phyloP scores from a whole-genome alignment of 306 rosid species.

The Castanospermum australe region DNA sequence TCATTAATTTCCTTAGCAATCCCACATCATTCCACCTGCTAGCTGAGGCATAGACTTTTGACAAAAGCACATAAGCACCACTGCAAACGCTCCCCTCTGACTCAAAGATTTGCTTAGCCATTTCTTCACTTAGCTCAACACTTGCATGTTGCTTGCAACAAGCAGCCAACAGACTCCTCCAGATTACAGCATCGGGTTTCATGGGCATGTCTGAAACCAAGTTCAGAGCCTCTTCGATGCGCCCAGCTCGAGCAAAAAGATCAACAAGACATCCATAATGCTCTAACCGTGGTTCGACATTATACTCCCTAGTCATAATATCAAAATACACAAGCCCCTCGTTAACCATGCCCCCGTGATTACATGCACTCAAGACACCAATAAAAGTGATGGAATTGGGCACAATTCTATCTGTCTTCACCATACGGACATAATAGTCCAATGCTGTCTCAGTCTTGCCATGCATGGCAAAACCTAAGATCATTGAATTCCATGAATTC shows the following conservation, averaged over 20 bases:
- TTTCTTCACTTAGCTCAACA: constrained; percentile 69
- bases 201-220: constrained; percentile 64
- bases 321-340: constrained; percentile 61
- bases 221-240: constrained; percentile 58
- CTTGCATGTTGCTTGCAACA: constrained; percentile 65
- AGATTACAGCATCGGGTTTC: constrained; percentile 76
- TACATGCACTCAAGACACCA: constrained; percentile 74
- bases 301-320: constrained; percentile 54
- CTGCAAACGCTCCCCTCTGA: constrained; percentile 47
- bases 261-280: constrained; percentile 89
- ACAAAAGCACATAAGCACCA: constrained; percentile 73
- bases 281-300: constrained; percentile 59
- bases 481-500: constrained; percentile 73
- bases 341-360: constrained; percentile 64
- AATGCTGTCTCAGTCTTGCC: constrained; percentile 63
- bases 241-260: constrained; percentile 68
- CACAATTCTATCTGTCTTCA: constrained; percentile 27
- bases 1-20: constrained; percentile 67
- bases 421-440: constrained; percentile 48
- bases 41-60: constrained; percentile 77
- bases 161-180: constrained; percentile 85
- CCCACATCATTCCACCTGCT: constrained; percentile 73
- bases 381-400: constrained; percentile 81
- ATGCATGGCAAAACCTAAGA: constrained; percentile 67
- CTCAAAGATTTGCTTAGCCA: constrained; percentile 56